These are phyloP conservation scores for Hypoxylon sp. DNA, from an alignment of 2,329 filamentous ascomycete genomes.

Conservation along the genomic window DNA sequence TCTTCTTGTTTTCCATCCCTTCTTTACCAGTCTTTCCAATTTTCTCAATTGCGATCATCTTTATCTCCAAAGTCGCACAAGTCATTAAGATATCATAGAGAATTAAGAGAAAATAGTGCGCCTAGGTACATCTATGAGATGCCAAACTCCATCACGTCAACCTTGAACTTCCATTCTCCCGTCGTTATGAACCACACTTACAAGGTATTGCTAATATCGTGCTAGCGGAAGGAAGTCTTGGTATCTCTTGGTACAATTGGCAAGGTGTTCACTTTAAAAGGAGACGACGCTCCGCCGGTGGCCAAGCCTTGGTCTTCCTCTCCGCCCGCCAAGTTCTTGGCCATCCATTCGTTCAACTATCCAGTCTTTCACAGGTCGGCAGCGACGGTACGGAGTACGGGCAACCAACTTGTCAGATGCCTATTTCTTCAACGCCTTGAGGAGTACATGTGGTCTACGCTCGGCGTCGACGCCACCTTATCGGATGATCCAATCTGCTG, in stretches of 20 bases:
- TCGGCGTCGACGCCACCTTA: neutral
- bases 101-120: neutral
- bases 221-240: conserved; percentile 48
- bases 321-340: conserved; percentile 55
- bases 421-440: conserved; percentile 14
- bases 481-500: conserved; percentile 8
- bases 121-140: neutral
- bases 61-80: neutral
- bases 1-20: neutral
- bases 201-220: conserved; percentile 20
- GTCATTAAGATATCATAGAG: neutral
- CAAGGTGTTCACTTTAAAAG: conserved; percentile 38
- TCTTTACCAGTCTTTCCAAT: neutral
- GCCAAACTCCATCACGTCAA: conserved; percentile 6
- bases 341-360: conserved; percentile 35
- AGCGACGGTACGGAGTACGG: conserved; percentile 28
- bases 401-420: conserved; percentile 21
- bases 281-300: conserved; percentile 47
- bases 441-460: conserved; percentile 3
- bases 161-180: conserved; percentile 28
- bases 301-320: conserved; percentile 55
- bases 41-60: no score
- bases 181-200: conserved; percentile 17
- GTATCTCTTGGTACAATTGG: conserved; percentile 44
- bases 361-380: conserved; percentile 33